phyloP scores from a whole-genome alignment of 2,329 filamentous ascomycete species.

The Nigrospora osmanthi region DNA sequence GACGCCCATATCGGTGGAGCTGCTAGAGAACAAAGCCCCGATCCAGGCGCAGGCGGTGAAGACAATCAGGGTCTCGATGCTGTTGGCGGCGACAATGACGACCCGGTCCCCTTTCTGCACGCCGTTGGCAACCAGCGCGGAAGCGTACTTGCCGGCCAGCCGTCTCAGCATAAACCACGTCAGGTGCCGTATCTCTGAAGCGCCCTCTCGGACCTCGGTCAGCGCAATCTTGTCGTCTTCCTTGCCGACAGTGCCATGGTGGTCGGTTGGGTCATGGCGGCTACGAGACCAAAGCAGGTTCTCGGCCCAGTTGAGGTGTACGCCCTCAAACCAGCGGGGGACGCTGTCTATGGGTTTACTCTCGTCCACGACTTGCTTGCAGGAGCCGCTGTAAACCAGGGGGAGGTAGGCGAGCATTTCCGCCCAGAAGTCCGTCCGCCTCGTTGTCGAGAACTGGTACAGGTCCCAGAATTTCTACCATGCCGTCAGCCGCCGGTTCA shows the following conservation, averaged over 20 bases:
- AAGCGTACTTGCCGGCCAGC: conserved; percentile 50
- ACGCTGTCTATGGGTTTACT: conserved; percentile 60
- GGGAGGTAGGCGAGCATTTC: conserved; percentile 52
- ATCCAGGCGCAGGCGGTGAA: conserved; percentile 63
- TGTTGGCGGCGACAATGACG: conserved; percentile 68
- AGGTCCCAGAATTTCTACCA: conserved; percentile 59
- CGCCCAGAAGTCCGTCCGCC: conserved; percentile 57
- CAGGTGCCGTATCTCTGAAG: conserved; percentile 43
- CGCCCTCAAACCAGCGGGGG: conserved; percentile 70
- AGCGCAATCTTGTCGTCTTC: conserved; percentile 64
- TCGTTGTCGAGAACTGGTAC: conserved; percentile 58
- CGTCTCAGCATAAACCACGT: conserved; percentile 61
- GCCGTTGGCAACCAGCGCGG: conserved; percentile 59
- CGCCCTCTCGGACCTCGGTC: conserved; percentile 66
- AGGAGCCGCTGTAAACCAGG: conserved; percentile 56
- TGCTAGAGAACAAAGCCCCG: conserved; percentile 68
- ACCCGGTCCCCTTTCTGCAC: conserved; percentile 66
- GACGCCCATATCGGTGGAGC: conserved; percentile 77
- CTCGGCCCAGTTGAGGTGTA: conserved; percentile 70
- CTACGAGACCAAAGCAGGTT: conserved; percentile 61
- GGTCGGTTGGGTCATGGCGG: conserved; percentile 29
- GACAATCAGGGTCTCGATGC: conserved; percentile 64
- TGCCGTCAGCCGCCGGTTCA: conserved; percentile 4
- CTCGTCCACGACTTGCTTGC: conserved; percentile 59
- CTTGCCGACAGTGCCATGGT: conserved; percentile 50